phyloP scores from a whole-genome alignment of 768 basidiomycete genomes.

The Kwoniella europaea region DNA sequence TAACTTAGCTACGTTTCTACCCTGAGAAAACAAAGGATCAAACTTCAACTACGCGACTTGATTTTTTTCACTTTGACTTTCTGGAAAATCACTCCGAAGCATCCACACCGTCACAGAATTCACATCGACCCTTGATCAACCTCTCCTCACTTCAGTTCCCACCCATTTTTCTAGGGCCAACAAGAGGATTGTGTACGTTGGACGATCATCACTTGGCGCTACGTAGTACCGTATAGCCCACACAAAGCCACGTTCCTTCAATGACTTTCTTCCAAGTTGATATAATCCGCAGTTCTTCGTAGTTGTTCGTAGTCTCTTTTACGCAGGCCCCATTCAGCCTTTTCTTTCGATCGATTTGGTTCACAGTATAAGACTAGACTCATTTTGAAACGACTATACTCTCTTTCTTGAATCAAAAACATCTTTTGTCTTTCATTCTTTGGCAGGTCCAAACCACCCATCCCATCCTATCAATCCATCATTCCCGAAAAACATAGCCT shows the following conservation, averaged over 20 bases:
- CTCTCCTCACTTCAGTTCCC: not conserved
- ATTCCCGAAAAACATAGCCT: not conserved
- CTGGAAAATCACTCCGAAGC: conserved; percentile 8
- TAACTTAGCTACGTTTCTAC: not conserved
- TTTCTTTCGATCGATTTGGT: not conserved
- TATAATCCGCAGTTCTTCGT: not conserved
- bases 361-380: not conserved
- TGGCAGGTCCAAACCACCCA: conserved; percentile 4
- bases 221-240: not conserved
- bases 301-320: not conserved
- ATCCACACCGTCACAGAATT: conserved; percentile 3
- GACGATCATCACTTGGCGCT: conserved; percentile 10
- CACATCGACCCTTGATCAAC: conserved; percentile 7
- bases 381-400: conserved; percentile 9
- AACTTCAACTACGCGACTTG: not conserved
- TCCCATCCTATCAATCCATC: not conserved
- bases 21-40: not conserved
- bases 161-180: not conserved
- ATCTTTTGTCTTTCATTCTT: conserved; percentile 1
- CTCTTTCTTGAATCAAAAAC: not conserved
- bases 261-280: not conserved
- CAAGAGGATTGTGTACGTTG: not conserved
- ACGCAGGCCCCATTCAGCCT: conserved; percentile 7
- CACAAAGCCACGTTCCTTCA: not conserved
- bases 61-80: not conserved